Percentiles rank a stretch among this genome's conserved stretches.
Conservation (phyloP, 352 stramenopile genomes). For the Blastocystis sp. region DNA sequence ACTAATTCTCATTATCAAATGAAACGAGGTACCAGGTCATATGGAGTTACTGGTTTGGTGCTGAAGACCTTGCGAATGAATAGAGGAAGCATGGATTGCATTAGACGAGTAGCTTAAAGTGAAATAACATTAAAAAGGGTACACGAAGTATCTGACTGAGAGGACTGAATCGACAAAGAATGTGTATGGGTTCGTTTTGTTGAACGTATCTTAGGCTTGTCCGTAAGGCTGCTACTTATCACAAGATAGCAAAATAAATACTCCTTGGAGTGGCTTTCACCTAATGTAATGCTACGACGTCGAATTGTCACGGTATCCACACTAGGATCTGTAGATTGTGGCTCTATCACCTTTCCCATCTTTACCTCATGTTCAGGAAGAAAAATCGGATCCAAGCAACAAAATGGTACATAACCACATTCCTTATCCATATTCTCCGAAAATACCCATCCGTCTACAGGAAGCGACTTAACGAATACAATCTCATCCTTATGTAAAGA, state of each 20-base stretch:
- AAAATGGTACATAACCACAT: constrained; percentile 1
- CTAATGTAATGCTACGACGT: no score
- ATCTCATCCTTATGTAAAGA: constrained; percentile 11
- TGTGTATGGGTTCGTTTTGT: not conserved
- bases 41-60: not conserved
- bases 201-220: not conserved
- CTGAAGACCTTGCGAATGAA: constrained; percentile 31
- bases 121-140: not conserved
- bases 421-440: not conserved
- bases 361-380: not conserved
- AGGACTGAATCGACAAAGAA: not conserved
- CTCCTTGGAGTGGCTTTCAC: not conserved
- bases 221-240: not conserved
- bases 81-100: constrained; percentile 12
- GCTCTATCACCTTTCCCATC: not conserved
- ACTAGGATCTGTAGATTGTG: no score
- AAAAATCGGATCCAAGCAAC: not conserved
- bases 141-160: constrained; percentile 28
- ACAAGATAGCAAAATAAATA: not conserved
- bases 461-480: not conserved
- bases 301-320: no score
- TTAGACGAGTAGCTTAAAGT: not conserved
- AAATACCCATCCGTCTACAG: constrained; percentile 14
- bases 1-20: not conserved
- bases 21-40: not conserved